Percentiles rank a stretch among this genome's conserved stretches.
Evolutionary conservation across 2,329 filamentous ascomycete genomes (phyloP).

Genomic region (Colletotrichum salicis): DNA sequence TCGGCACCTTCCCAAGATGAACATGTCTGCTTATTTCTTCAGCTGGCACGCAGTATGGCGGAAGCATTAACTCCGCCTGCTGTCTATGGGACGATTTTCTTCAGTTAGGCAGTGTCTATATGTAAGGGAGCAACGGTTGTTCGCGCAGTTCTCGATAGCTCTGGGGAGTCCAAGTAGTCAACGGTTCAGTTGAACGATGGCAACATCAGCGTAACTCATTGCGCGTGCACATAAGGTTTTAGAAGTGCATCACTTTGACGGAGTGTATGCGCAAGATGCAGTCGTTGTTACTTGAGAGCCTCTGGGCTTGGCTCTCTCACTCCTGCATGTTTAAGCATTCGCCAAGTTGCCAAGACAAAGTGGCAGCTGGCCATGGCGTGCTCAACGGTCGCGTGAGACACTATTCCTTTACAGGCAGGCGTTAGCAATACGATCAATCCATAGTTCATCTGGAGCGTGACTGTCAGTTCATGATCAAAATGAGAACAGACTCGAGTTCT

Average conservation of each 20-base stretch:
- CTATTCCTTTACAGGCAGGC: constrained; percentile 16
- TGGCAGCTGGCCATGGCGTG: neutral
- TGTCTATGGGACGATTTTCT: neutral
- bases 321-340: constrained; percentile 1
- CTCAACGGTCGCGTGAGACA: neutral
- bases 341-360: constrained; percentile 26
- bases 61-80: neutral
- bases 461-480: neutral
- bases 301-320: constrained; percentile 2
- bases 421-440: neutral
- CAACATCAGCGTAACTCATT: neutral
- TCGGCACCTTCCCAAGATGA: neutral
- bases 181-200: neutral
- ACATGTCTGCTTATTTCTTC: neutral
- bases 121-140: no score
- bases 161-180: no score
- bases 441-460: no score
- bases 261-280: neutral
- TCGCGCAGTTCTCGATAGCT: no score
- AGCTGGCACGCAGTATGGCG: no score
- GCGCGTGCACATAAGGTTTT: neutral
- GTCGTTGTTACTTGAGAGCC: neutral
- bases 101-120: no score
- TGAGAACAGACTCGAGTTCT: neutral
- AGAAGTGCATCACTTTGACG: neutral